Evolutionary conservation across 768 basidiomycete genomes (phyloP).

Genomic region (Fomitopsis serialis): DNA sequence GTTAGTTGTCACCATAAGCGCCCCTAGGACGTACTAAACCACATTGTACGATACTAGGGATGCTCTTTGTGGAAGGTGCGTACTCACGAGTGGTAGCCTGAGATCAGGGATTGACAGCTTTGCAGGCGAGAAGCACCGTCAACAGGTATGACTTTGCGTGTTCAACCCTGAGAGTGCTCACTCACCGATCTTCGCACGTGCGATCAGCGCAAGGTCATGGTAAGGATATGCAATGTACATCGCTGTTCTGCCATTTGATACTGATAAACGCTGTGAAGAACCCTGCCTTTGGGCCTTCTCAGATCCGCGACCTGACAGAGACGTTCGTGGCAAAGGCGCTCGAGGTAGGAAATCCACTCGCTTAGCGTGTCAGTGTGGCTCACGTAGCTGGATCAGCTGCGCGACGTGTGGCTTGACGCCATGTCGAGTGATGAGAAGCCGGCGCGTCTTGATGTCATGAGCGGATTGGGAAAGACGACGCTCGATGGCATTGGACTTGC

Average conservation of each 20-base stretch:
- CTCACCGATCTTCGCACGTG: not conserved
- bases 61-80: not conserved
- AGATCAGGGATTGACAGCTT: not conserved
- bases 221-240: slow-evolving; percentile 2
- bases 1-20: slow-evolving; percentile 9
- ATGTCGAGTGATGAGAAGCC: slow-evolving; percentile 18
- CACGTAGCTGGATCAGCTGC: slow-evolving; percentile 6
- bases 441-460: slow-evolving; percentile 25
- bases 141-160: not conserved
- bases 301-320: slow-evolving; percentile 51
- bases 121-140: not conserved
- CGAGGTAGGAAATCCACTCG: slow-evolving; percentile 28
- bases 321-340: slow-evolving; percentile 54
- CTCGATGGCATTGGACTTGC: slow-evolving; percentile 6
- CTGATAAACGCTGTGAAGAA: slow-evolving; percentile 32
- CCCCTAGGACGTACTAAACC: not conserved
- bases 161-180: not conserved
- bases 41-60: not conserved
- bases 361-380: not conserved
- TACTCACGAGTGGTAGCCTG: not conserved
- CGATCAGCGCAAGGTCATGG: slow-evolving; percentile 24
- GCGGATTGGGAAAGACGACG: slow-evolving; percentile 26
- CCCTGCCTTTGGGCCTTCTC: slow-evolving; percentile 58
- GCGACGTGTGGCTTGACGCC: slow-evolving; percentile 16
- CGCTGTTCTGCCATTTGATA: not conserved